phyloP scores from a whole-genome alignment of 805 yeast genomes.

The Yarrowia sp. region DNA sequence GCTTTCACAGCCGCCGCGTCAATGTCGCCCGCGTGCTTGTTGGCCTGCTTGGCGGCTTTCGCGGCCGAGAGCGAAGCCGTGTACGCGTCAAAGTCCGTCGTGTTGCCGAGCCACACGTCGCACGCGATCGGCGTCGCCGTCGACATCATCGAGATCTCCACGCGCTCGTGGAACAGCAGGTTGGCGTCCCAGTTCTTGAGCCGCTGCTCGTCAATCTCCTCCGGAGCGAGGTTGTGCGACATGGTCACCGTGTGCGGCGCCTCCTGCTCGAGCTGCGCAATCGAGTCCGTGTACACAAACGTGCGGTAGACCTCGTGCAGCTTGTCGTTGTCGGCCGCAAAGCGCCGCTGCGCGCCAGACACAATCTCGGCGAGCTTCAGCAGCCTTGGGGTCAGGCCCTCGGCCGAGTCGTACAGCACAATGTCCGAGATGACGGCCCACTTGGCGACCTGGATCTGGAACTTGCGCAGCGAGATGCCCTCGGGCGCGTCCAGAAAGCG shows the following conservation, averaged over 20 bases:
- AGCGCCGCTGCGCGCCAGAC: constrained; percentile 30
- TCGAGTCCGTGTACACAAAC: constrained; percentile 30
- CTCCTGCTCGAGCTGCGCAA: constrained; percentile 29
- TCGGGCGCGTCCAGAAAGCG: constrained; percentile 61
- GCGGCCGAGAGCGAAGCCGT: not conserved
- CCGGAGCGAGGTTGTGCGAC: constrained; percentile 30
- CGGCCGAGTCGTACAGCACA: constrained; percentile 65
- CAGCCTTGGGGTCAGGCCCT: constrained; percentile 28
- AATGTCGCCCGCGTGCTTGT: constrained; percentile 4
- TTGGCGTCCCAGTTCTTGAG: constrained; percentile 44
- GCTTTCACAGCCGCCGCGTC: constrained; percentile 22
- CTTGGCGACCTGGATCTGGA: constrained; percentile 82
- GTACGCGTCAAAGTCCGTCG: constrained; percentile 53
- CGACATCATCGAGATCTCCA: constrained; percentile 83
- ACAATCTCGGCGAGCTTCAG: constrained; percentile 29
- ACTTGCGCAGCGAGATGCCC: constrained; percentile 78
- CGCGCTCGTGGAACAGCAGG: constrained; percentile 66
- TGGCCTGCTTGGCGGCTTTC: not conserved
- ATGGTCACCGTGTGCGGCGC: constrained; percentile 34
- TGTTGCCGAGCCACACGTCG: constrained; percentile 79
- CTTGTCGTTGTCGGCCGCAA: constrained; percentile 27
- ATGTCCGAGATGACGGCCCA: constrained; percentile 71
- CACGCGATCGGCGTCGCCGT: constrained; percentile 59
- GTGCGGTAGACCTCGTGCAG: constrained; percentile 29
- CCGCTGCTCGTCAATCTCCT: constrained; percentile 31